Conservation (phyloP, 345 rosid genomes). For the Cardamine resedifolia region DNA sequence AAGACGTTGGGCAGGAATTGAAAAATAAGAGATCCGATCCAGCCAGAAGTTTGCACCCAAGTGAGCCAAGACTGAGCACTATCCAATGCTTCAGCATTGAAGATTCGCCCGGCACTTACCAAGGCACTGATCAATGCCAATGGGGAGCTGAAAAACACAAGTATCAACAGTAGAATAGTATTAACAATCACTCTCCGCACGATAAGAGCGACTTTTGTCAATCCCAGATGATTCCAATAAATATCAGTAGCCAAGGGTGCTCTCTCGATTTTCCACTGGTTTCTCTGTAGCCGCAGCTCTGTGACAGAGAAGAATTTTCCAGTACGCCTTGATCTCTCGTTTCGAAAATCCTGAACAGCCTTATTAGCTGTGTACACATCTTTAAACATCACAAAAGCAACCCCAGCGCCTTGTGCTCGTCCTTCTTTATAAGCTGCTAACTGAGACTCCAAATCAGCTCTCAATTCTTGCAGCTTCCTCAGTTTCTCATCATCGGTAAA, state of each 20-base stretch:
- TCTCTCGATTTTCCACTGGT: constrained; percentile 97
- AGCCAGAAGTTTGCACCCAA: constrained; percentile 91
- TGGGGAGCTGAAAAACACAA: constrained; percentile 92
- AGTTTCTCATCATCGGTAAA: constrained; percentile 70
- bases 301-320: constrained; percentile 87
- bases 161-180: constrained; percentile 74
- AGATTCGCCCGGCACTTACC: constrained; percentile 79
- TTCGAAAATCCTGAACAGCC: constrained; percentile 81
- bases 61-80: constrained; percentile 83
- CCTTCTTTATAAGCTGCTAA: constrained; percentile 77
- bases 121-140: constrained; percentile 84
- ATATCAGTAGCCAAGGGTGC: constrained; percentile 96
- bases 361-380: constrained; percentile 95
- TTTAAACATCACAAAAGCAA: constrained; percentile 89
- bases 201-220: constrained; percentile 67
- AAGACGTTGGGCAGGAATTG: constrained; percentile 94
- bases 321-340: constrained; percentile 70
- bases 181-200: constrained; percentile 77
- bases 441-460: constrained; percentile 72
- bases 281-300: constrained; percentile 86
- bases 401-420: constrained; percentile 81
- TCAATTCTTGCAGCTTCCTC: constrained; percentile 70
- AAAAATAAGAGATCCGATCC: constrained; percentile 89
- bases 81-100: constrained; percentile 93
- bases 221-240: constrained; percentile 94